Evolutionary conservation across 2,329 filamentous ascomycete species (phyloP), one percentile per base, ranked within the genome.

Genomic region (Ustulina deusta): DNA sequence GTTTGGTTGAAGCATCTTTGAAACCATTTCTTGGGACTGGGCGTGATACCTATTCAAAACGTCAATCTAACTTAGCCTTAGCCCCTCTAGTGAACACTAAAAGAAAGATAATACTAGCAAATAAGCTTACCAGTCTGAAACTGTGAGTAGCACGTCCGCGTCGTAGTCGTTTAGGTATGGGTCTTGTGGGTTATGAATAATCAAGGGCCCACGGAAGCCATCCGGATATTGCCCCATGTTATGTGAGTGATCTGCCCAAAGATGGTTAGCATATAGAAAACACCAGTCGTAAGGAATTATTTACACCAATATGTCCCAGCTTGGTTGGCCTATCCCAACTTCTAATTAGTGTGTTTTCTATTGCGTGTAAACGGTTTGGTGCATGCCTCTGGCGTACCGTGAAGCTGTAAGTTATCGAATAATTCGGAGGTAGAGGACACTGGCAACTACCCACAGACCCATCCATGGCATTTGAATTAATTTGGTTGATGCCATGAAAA

Each of bases 211-310:
- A 20, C 89, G 86, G 51, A 91, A 81, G n/a, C 89, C 89, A 75
- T 91, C 89, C 0, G 89, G 88, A 72, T 91, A 91, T 73, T 91
- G 89, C 1, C 85, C 88, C 79, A 85, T 84, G 63, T 85, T 83
- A 76, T 91, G 90, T 0, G 87, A 89, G 77, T 92, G 90, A 70
- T 90, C 80, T 83, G 64, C 46, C 20, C 22, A 25, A 27, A 11
- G 3, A 49, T 52, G 36, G 55, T 76, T 36, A 77, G 71, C 49
- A 63, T 51, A 27, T 6, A 15, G 6, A 52, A 6, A 55, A 46
- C 2, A 1, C 1, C 17, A 46, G 6, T 20, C 38, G 1, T 42
- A 20, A 15, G 56, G 10, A n/a, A 10, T 46, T 40, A 73, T 69
- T 69, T 78, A 82, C 81, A 85, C 83, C 83, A 85, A 62, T 79